Percentiles rank a stretch among this genome's conserved stretches.
Evolutionary conservation across 805 yeast genomes (phyloP).

Genomic region (Candida corydali): DNA sequence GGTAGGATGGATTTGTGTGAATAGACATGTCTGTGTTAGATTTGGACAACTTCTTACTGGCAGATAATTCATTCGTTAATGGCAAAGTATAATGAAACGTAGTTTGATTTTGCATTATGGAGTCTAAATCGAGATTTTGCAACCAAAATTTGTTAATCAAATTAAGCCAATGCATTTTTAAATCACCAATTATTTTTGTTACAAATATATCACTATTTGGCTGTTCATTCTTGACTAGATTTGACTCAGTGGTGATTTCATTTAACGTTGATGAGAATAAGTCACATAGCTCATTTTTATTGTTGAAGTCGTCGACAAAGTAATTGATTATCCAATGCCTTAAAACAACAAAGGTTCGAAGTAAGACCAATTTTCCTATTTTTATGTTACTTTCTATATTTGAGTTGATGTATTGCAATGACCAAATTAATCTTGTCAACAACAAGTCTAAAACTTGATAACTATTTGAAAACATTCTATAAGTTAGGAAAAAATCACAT

Average conservation of each 20-base stretch:
- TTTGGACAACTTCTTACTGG: slow-evolving; percentile 21
- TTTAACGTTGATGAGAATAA: slow-evolving; percentile 45
- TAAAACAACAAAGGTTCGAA: slow-evolving; percentile 80
- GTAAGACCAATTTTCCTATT: slow-evolving; percentile 61
- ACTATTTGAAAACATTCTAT: slow-evolving; percentile 64
- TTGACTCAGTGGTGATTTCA: slow-evolving; percentile 32
- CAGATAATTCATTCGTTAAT: slow-evolving; percentile 18
- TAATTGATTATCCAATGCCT: slow-evolving; percentile 90
- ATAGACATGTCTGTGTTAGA: slow-evolving; percentile 33
- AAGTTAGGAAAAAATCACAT: slow-evolving; percentile 84
- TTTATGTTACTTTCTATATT: slow-evolving; percentile 21
- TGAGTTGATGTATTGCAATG: slow-evolving; percentile 43
- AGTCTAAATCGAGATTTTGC: slow-evolving; percentile 18
- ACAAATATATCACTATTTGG: slow-evolving; percentile 21
- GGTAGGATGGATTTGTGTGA: slow-evolving; percentile 41
- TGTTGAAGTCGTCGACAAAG: slow-evolving; percentile 71
- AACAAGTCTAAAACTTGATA: slow-evolving; percentile 56
- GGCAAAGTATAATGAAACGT: slow-evolving; percentile 21
- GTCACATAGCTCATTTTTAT: slow-evolving; percentile 30
- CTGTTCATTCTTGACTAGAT: slow-evolving; percentile 16
- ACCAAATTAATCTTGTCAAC: slow-evolving; percentile 69
- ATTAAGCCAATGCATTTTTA: slow-evolving; percentile 39
- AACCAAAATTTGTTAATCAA: slow-evolving; percentile 30
- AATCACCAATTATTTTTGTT: slow-evolving; percentile 31
- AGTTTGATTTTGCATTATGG: slow-evolving; percentile 8